These are phyloP conservation scores for Wallemia mellicola DNA, from an alignment of 1,284 basidiomycete genomes.

Conservation along the genomic window DNA sequence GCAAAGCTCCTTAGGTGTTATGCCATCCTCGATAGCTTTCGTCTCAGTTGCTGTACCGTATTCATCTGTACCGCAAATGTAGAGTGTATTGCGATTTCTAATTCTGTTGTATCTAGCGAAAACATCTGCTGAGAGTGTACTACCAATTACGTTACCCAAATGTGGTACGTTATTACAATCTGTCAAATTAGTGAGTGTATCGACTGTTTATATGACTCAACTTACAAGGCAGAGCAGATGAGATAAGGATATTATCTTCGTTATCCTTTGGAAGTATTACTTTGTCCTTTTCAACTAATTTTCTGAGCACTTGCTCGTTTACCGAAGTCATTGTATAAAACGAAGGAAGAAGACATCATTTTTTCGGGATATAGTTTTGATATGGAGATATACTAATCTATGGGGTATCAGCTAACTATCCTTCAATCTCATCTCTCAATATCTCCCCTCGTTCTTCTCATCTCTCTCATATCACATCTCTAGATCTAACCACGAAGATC, in stretches of 20 bases:
- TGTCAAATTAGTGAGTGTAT: slow-evolving; percentile 4
- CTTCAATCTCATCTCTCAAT: background rate
- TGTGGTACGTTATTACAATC: slow-evolving; percentile 97
- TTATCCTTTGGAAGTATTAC: slow-evolving; percentile 52
- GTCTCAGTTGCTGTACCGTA: slow-evolving; percentile 98
- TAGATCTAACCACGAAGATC: background rate
- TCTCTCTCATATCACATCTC: background rate
- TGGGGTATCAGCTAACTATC: too few relatives aligned
- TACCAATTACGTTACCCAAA: slow-evolving; percentile 97
- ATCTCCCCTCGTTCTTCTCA: background rate
- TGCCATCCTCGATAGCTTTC: slow-evolving; percentile 73
- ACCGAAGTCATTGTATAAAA: background rate
- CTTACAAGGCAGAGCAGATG: slow-evolving; percentile 65
- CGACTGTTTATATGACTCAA: background rate
- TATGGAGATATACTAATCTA: too few relatives aligned
- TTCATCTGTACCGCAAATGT: slow-evolving; percentile 89
- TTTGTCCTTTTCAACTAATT: background rate
- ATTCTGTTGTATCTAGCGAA: slow-evolving; percentile 50
- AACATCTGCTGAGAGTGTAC: slow-evolving; percentile 78
- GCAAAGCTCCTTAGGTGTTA: slow-evolving; percentile 61
- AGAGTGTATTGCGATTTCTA: slow-evolving; percentile 20
- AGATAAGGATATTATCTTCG: slow-evolving; percentile 63
- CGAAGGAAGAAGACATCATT: background rate
- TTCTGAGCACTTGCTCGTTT: background rate
- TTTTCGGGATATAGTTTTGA: too few relatives aligned